These are phyloP conservation scores for Blastobotrys chiropterorum DNA, from an alignment of 805 yeast species.

Conservation along the genomic window DNA sequence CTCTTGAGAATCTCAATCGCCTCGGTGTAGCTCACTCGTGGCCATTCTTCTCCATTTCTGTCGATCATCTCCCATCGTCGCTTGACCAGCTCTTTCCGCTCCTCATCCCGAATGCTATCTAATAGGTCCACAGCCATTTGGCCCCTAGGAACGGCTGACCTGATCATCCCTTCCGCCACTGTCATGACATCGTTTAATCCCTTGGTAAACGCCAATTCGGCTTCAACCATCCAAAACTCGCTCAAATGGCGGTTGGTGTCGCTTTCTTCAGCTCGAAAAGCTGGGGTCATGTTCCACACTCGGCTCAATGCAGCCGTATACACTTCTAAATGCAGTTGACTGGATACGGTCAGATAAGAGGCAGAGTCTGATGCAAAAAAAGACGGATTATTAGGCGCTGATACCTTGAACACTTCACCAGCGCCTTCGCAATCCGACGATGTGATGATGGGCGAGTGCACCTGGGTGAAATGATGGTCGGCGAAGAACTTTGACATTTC, in stretches of 20 bases:
- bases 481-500: conserved; percentile 51
- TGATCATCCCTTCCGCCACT: conserved; percentile 67
- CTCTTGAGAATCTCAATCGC: conserved; percentile 53
- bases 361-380: conserved; percentile 40
- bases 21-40: conserved; percentile 62
- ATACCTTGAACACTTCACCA: conserved; percentile 75
- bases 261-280: conserved; percentile 89
- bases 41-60: conserved; percentile 44
- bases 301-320: conserved; percentile 65
- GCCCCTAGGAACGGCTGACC: conserved; percentile 35
- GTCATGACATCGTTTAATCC: conserved; percentile 53
- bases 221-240: conserved; percentile 98
- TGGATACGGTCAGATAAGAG: conserved; percentile 78
- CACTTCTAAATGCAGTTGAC: conserved; percentile 86
- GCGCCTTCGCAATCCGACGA: conserved; percentile 96
- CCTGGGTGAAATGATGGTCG: conserved; percentile 53
- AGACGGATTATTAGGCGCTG: conserved; percentile 31
- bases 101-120: conserved; percentile 31
- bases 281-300: conserved; percentile 87
- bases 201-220: conserved; percentile 64
- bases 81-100: conserved; percentile 29
- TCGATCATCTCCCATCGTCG: conserved; percentile 58
- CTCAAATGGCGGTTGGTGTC: conserved; percentile 87
- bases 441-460: conserved; percentile 81
- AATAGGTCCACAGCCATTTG: conserved; percentile 22